Base-by-base conservation (phyloP, 169 alveolate genomes). In the Plasmodium chabaudi region DNA sequence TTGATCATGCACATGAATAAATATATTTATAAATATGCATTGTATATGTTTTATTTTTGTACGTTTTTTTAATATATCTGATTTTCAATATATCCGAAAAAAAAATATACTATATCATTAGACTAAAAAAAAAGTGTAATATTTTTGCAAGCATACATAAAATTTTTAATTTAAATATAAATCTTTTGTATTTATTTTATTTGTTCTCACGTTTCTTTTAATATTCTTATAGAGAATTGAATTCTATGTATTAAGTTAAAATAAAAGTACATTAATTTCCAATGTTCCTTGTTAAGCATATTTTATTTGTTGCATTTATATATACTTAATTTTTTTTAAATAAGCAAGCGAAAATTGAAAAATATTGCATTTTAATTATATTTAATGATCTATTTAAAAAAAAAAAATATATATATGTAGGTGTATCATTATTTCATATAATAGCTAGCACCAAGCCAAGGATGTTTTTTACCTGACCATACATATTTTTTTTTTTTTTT, bases 401-500 rank as follows among this genome's bases (percentile, higher is more conserved):
- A 74, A 59, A 59, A 59, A 74, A 68, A 73, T 57, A 72, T 57
- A 39, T 17, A 27, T 34, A 44, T 61, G n/a, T 39, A 23, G 51
- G 51, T 56, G 87, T 72, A 71, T 42, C 72, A 72, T 72, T 69
- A 39, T 71, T 61, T 72, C 63, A 39, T 71, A 49, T 19, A 72
- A 72, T 44, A 56, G 71, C 72, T 72, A 72, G 9, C 39, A 42
- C 42, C 87, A 72, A 72, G 87, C 87, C 61, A 72, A 72, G 17
- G 51, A 17, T 19, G 47, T 72, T 67, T 69, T 21, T 71, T 15
- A 9, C 9, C 3, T 15, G 21, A 5, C 19, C 19, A 15, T 71
- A 53, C 64, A 49, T 75, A 63, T 25, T 75, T 63, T 61, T 75
- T 75, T 75, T 75, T 75, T 75, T 75, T 75, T 61, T 74, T 63